A percentile compares a stretch with the other conserved stretches of the same genome.
These are phyloP conservation scores for Sporisorium graminicola DNA, from an alignment of 1,284 basidiomycete genomes.

Conservation along the genomic window DNA sequence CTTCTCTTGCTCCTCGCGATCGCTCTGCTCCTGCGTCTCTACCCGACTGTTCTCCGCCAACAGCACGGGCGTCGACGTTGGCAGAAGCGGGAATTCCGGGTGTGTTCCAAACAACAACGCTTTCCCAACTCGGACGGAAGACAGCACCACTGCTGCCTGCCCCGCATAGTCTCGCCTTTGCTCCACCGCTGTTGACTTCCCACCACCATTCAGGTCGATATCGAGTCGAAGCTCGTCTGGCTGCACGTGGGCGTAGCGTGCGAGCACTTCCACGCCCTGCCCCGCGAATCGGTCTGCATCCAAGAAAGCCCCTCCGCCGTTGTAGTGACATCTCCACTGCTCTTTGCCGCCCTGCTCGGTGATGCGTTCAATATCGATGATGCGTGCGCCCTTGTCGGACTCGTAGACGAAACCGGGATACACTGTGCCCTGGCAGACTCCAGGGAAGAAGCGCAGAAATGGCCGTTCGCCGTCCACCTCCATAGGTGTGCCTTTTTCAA, in stretches of 20 bases:
- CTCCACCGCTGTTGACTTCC: neutral
- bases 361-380: constrained; percentile 66
- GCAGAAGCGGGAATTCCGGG: constrained; percentile 76
- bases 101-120: constrained; percentile 77
- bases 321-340: constrained; percentile 72
- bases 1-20: constrained; percentile 19
- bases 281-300: constrained; percentile 57
- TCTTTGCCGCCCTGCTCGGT: constrained; percentile 10
- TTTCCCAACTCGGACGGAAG: constrained; percentile 74
- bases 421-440: constrained; percentile 74
- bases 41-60: constrained; percentile 26
- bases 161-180: constrained; percentile 37
- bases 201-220: constrained; percentile 27
- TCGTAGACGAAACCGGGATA: constrained; percentile 75
- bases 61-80: constrained; percentile 40
- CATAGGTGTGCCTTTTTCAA: constrained; percentile 72
- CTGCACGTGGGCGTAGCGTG: constrained; percentile 69
- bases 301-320: constrained; percentile 74
- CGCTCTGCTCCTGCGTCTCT: constrained; percentile 12
- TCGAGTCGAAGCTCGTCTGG: constrained; percentile 38
- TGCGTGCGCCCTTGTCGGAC: constrained; percentile 71
- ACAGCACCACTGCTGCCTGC: constrained; percentile 74
- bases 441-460: constrained; percentile 75
- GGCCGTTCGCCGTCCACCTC: constrained; percentile 74
- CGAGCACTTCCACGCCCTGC: constrained; percentile 70